Percentiles rank a stretch among this genome's conserved stretches.
Conservation (phyloP, 768 basidiomycete species). For the Pleurotus tuoliensis region DNA sequence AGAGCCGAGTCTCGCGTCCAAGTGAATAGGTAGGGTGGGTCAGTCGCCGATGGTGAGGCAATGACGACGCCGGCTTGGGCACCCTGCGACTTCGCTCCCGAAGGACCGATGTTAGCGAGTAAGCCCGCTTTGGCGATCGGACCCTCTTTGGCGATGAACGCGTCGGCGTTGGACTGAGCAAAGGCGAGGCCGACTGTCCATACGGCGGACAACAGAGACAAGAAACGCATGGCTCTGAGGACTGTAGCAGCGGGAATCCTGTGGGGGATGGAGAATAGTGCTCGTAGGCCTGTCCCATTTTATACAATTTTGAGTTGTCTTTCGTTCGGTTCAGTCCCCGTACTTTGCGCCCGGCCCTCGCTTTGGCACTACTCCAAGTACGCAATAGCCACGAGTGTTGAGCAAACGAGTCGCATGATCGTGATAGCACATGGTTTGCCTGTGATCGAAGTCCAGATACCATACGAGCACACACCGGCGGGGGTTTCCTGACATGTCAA, state of each 20-base stretch:
- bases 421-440: conserved; percentile 4
- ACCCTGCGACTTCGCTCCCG: conserved; percentile 41
- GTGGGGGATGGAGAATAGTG: background rate
- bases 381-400: background rate
- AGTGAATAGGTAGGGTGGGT: conserved; percentile 59
- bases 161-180: background rate
- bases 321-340: background rate
- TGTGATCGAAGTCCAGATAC: background rate
- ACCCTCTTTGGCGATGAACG: conserved; percentile 21
- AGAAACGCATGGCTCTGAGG: conserved; percentile 1
- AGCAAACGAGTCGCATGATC: conserved; percentile 4
- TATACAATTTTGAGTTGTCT: background rate
- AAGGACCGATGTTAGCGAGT: conserved; percentile 57
- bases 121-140: conserved; percentile 37
- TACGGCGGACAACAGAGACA: background rate
- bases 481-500: background rate
- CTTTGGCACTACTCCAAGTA: background rate
- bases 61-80: conserved; percentile 46
- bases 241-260: background rate
- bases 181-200: background rate
- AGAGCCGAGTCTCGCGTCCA: conserved; percentile 72
- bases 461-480: conserved; percentile 7
- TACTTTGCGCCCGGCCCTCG: background rate
- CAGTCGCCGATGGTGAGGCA: conserved; percentile 40
- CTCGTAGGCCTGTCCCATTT: background rate